Evolutionary conservation across 2,329 filamentous ascomycete species (phyloP).

Genomic region (Sporothrix mexicana): DNA sequence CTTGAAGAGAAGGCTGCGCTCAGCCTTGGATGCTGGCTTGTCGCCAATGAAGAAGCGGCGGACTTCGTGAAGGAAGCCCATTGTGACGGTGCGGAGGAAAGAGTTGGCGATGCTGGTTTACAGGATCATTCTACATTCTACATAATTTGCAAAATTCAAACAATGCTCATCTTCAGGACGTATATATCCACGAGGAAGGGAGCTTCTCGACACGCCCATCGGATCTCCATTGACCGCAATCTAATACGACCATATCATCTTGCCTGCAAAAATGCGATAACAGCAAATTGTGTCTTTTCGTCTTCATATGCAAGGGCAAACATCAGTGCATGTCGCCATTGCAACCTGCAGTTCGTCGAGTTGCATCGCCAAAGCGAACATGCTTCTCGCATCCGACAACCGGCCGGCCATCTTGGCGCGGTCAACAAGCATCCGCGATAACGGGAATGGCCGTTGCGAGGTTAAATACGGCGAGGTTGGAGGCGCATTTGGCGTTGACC

Average conservation of each 20-base stretch:
- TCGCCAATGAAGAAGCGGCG: constrained; percentile 28
- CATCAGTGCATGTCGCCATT: not conserved
- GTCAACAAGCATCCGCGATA: constrained; percentile 15
- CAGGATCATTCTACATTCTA: not conserved
- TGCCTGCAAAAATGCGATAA: too few species aligned
- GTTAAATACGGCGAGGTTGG: not conserved
- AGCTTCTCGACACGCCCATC: too few species aligned
- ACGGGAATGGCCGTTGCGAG: not conserved
- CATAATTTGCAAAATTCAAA: not conserved
- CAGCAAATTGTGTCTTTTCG: not conserved
- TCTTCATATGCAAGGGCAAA: not conserved
- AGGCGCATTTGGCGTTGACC: too few species aligned
- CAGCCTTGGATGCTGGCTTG: constrained; percentile 6
- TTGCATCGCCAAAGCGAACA: not conserved
- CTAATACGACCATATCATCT: not conserved
- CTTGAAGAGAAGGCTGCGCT: constrained; percentile 39
- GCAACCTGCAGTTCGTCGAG: too few species aligned
- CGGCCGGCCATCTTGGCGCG: not conserved
- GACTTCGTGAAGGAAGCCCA: not conserved
- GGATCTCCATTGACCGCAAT: not conserved
- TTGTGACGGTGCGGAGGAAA: too few species aligned
- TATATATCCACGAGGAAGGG: not conserved
- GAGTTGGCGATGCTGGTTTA: not conserved
- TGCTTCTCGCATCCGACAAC: not conserved
- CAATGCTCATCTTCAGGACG: not conserved